Conservation (phyloP, 2,329 filamentous ascomycete species). For the Diplodia seriata region DNA sequence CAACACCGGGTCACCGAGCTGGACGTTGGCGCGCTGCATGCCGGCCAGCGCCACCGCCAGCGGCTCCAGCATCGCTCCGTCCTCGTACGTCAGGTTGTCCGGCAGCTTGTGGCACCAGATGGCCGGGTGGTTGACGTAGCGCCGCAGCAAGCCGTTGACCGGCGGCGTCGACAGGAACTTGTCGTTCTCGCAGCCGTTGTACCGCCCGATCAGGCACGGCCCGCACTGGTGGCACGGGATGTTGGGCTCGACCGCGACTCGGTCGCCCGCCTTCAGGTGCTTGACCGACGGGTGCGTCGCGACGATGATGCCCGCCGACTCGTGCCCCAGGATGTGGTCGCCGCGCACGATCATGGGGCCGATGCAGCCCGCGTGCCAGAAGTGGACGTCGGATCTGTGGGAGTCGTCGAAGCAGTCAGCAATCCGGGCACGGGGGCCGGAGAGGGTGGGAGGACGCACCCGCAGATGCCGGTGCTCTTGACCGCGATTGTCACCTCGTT, state of each 20-base stretch:
- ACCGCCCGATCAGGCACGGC: constrained; percentile 87
- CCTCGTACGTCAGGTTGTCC: constrained; percentile 82
- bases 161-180: constrained; percentile 91
- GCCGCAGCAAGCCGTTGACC: constrained; percentile 81
- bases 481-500: constrained; percentile 89
- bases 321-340: constrained; percentile 92
- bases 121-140: constrained; percentile 94
- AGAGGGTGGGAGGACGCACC: constrained; percentile 60
- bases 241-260: constrained; percentile 92
- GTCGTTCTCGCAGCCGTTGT: constrained; percentile 91
- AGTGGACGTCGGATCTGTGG: constrained; percentile 88
- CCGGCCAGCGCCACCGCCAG: constrained; percentile 87
- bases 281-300: constrained; percentile 83
- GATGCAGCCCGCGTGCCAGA: constrained; percentile 95
- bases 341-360: constrained; percentile 92
- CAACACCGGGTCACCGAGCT: constrained; percentile 84
- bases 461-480: constrained; percentile 95
- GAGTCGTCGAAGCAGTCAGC: background rate
- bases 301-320: constrained; percentile 83
- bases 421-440: too few relatives aligned
- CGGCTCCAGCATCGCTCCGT: constrained; percentile 89
- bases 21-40: constrained; percentile 80
- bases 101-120: constrained; percentile 97
- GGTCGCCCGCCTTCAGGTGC: constrained; percentile 80
- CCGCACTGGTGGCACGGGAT: constrained; percentile 91